Conservation (phyloP, 2,329 filamentous ascomycete genomes). For the Thelonectria blattea region DNA sequence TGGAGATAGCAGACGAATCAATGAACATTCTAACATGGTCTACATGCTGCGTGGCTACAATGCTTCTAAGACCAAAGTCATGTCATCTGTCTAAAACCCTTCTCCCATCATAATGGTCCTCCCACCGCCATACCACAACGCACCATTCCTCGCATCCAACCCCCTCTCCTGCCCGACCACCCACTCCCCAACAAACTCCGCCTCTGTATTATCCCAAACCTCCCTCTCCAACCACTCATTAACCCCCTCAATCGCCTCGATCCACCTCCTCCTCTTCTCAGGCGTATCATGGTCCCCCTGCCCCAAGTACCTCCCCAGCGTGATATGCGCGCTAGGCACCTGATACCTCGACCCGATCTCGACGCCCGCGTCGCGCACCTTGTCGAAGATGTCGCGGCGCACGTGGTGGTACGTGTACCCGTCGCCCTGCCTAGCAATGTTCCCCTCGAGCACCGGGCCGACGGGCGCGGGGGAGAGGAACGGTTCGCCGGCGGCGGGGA, state of each 20-base stretch:
- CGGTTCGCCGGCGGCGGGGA: conserved; percentile 75
- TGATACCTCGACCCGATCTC: conserved; percentile 80
- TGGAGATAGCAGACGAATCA: neutral
- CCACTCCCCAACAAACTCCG: conserved; percentile 71
- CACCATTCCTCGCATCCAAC: conserved; percentile 75
- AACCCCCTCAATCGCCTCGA: conserved; percentile 74
- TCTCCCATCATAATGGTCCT: conserved; percentile 69
- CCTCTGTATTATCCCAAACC: conserved; percentile 67
- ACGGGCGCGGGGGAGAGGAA: conserved; percentile 46
- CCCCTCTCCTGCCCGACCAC: conserved; percentile 85
- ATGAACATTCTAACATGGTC: neutral
- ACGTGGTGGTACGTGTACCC: conserved; percentile 90
- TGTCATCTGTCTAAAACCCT: conserved; percentile 56
- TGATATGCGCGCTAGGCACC: conserved; percentile 89
- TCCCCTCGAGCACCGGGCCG: conserved; percentile 43
- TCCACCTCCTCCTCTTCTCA: conserved; percentile 66
- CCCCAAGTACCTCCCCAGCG: conserved; percentile 79
- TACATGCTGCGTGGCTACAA: neutral
- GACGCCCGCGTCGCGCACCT: conserved; percentile 67
- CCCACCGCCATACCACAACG: conserved; percentile 87
- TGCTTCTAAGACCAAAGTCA: no score
- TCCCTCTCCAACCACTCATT: conserved; percentile 76
- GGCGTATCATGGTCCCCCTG: conserved; percentile 67
- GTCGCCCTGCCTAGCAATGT: conserved; percentile 58
- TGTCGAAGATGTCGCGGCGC: conserved; percentile 75